These are phyloP conservation scores for Astrocystis sublimbata DNA, from an alignment of 495 filamentous ascomycete genomes.

Conservation along the genomic window DNA sequence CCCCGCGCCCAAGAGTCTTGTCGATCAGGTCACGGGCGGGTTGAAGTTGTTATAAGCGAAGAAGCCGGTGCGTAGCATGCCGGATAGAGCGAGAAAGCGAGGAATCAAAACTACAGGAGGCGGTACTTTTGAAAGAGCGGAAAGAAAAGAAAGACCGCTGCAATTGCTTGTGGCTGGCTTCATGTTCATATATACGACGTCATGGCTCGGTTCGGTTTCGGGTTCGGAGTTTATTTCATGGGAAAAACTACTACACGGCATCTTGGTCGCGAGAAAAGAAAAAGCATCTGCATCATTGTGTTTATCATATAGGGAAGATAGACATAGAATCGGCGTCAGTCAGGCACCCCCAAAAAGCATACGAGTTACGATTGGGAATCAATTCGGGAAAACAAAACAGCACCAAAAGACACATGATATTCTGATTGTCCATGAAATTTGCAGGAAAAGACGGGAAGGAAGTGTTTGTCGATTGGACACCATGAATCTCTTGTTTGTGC, in stretches of 20 bases:
- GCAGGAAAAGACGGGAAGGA: too few species aligned
- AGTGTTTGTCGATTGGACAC: too few species aligned
- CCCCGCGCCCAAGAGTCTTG: constrained; percentile 80
- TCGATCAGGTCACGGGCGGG: constrained; percentile 83
- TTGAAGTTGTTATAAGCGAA: constrained; percentile 84
- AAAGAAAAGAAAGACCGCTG: too few species aligned
- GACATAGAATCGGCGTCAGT: constrained; percentile 8
- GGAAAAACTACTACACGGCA: too few species aligned
- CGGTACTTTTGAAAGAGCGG: not conserved
- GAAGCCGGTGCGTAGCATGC: too few species aligned
- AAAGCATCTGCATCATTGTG: constrained; percentile 1
- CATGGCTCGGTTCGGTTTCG: not conserved
- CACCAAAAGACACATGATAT: not conserved
- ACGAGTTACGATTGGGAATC: not conserved
- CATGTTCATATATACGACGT: too few species aligned
- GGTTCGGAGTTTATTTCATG: too few species aligned
- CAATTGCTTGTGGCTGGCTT: not conserved
- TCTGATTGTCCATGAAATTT: too few species aligned
- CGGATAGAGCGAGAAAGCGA: not conserved
- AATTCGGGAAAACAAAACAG: too few species aligned
- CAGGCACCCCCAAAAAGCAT: not conserved
- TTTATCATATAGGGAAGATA: too few species aligned
- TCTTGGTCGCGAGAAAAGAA: not conserved
- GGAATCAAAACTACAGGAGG: not conserved
- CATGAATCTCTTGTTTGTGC: too few species aligned